Base-by-base conservation (phyloP, 352 stramenopile genomes). In the Pythium dissimile region DNA sequence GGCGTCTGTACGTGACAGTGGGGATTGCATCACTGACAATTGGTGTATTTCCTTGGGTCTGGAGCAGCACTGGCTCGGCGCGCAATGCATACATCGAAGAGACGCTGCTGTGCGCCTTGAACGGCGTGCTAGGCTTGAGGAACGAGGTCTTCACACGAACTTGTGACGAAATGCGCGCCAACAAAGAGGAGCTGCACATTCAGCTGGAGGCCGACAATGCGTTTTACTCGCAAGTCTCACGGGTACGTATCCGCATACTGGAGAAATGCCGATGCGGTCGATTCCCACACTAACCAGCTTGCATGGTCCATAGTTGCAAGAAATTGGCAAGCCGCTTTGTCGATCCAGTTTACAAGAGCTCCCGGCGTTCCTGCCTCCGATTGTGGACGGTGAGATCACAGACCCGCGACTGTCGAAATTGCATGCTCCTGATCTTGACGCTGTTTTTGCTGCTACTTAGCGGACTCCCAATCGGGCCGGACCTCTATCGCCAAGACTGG, bases 121-220 rank as follows among this genome's bases (percentile, higher is more conserved):
- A 92, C 31, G 80, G 76, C 11, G 66, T 88, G 32, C 60, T 60
- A 15, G 82, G 76, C 3, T 42, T 92, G 21, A 49, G 71, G 2
- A 43, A 41, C 0, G 46, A 56, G 8, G 57, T 64, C 26, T 61
- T 72, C 20, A 38, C 38, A 9, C 21, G 58, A 27, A 71, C 54
- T 9, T 84, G 73, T 13, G 20, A 59, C 5, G 28, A 59, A 1
- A 37, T 91, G 15, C 43, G 42, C 4, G 30, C 45, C 12, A 54
- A 44, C 8, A 58, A 53, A 3, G 39, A 59, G 7, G 37, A 61
- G 1, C 66, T 98, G 18, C 64, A 75, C 24, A 80, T 98, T 41
- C 85, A 67, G 24, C 87, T 99, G 24, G 59, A 83, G 30, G 96
- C 93, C 5, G 94, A 98, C 69, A 99, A 99, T 65, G 96, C 98